Evolutionary conservation across 768 basidiomycete species (phyloP), one percentile per base, ranked within the genome.

Genomic region (Tricholoma sp.): DNA sequence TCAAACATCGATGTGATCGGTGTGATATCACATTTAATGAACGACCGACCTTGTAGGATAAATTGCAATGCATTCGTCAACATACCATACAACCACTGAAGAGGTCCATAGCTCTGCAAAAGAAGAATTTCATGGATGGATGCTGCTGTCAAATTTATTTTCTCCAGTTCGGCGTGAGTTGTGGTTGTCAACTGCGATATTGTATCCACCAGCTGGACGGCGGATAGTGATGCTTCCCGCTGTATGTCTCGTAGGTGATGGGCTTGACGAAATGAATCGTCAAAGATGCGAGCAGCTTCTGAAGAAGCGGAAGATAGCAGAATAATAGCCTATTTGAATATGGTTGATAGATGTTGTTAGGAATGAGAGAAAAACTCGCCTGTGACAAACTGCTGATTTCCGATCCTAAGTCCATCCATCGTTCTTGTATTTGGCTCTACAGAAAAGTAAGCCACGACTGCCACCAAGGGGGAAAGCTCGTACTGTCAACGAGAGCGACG

Each of bases 161-260:
- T 74, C 54, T 74, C 69, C 35, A 85, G 66, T 59, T 82, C 80
- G 14, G 61, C 56, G 19, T 72, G 74, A 2, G 80, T 72, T 9
- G 70, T 72, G 31, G 64, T 62, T 0, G 76, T 72, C 19, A 83
- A 65, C 10, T 70, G 66, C 7, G 69, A 59, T 22, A 84, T 61
- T 0, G 71, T 66, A 19, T 68, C 63, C 9, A 64, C 67, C 8
- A 84, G 72, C 9, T 63, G 62, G 14, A 61, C 54, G 47, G 76
- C 75, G 19, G 77, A 72, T 32, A 63, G 55, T 6, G 71, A 61
- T 4, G 74, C 69, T 21, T 75, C 69, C 27, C 59, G 61, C 55
- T 83, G 82, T 31, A 70, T 65, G 49, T 58, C 53, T 10, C 43
- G 43, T 27, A 64, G 51, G 21, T 60, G 37, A 22, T 41, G 34